Conservation (phyloP, 1,139 yeast genomes). For the Pichia inconspicua region DNA sequence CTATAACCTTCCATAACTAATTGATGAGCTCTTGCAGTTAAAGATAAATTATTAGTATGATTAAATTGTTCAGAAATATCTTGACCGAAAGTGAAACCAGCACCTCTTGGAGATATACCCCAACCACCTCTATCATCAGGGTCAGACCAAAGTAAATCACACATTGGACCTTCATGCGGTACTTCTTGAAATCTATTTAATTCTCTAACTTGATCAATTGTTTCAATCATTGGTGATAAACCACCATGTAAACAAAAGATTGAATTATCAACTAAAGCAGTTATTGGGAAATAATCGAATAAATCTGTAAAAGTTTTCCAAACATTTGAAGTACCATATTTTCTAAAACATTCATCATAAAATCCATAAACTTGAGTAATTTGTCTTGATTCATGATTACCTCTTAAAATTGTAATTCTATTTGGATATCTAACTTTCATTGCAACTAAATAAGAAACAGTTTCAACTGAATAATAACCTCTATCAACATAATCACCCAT, state of each 20-base stretch:
- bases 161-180: constrained; percentile 99
- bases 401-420: constrained; percentile 86
- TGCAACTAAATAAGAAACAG: constrained; percentile 67
- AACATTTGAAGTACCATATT: constrained; percentile 91
- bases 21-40: constrained; percentile 96
- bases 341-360: constrained; percentile 93
- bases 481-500: constrained; percentile 95
- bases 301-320: constrained; percentile 71
- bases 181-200: constrained; percentile 71
- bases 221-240: constrained; percentile 83
- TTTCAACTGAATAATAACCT: constrained; percentile 92
- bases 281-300: constrained; percentile 89
- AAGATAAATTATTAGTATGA: constrained; percentile 68
- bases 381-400: constrained; percentile 95
- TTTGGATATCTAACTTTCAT: constrained; percentile 90
- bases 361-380: constrained; percentile 97
- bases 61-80: constrained; percentile 79
- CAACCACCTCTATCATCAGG: constrained; percentile 96
- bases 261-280: constrained; percentile 70
- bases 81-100: constrained; percentile 91
- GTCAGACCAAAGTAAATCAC: constrained; percentile 94
- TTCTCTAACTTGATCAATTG: constrained; percentile 81
- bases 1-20: constrained; percentile 91
- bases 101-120: constrained; percentile 98
- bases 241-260: constrained; percentile 96